These are phyloP conservation scores for Pyrrhoderma noxium DNA, from an alignment of 1,284 basidiomycete genomes.

Conservation along the genomic window DNA sequence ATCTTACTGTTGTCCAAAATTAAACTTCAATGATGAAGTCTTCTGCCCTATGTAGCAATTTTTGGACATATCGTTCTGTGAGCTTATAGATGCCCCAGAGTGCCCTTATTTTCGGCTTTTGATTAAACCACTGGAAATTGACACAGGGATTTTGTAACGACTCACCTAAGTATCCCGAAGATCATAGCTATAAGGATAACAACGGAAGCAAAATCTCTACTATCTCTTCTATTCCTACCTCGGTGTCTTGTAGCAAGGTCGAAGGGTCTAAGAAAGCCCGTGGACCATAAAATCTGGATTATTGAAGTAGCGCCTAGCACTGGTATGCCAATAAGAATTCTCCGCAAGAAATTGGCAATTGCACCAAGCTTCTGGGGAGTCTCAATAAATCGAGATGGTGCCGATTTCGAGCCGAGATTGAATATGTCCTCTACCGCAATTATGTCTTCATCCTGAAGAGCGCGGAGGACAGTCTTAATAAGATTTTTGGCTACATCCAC, in stretches of 20 bases:
- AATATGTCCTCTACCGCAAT: conserved; percentile 35
- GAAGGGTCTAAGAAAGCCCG: conserved; percentile 53
- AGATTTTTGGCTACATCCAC: conserved; percentile 54
- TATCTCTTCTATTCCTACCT: conserved; percentile 39
- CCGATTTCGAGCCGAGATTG: conserved; percentile 18
- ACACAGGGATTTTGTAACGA: background rate
- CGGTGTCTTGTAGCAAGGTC: conserved; percentile 55
- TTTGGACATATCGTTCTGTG: conserved; percentile 52
- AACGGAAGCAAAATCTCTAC: conserved; percentile 55
- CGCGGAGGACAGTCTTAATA: conserved; percentile 54
- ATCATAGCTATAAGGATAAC: conserved; percentile 57
- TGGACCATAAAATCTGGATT: conserved; percentile 58
- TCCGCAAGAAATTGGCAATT: conserved; percentile 48
- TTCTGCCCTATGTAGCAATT: conserved; percentile 62
- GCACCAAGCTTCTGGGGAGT: conserved; percentile 35
- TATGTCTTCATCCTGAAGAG: conserved; percentile 51
- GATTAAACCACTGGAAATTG: background rate
- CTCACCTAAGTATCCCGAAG: conserved; percentile 57
- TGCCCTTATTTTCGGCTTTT: conserved; percentile 38
- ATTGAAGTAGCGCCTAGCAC: conserved; percentile 71
- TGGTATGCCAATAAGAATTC: conserved; percentile 68
- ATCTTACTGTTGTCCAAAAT: background rate
- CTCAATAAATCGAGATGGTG: conserved; percentile 17
- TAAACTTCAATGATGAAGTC: conserved; percentile 71
- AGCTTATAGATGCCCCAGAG: conserved; percentile 60